These are phyloP conservation scores for Trichosporon sp. DNA, from an alignment of 1,284 basidiomycete genomes.

Conservation along the genomic window DNA sequence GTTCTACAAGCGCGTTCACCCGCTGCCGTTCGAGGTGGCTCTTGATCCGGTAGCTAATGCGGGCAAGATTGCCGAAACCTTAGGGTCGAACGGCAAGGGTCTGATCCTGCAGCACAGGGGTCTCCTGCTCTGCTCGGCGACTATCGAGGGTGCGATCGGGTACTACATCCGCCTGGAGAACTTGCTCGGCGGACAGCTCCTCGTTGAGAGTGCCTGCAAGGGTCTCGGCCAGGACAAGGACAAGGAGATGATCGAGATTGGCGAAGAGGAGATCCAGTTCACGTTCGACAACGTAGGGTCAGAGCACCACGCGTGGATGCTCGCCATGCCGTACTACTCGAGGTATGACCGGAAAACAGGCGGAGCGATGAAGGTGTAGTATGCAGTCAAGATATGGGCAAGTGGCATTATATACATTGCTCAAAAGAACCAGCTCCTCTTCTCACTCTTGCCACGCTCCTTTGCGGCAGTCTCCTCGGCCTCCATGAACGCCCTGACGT, in stretches of 20 bases:
- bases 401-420: background rate
- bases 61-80: conserved; percentile 20
- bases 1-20: conserved; percentile 32
- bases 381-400: background rate
- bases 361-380: conserved; percentile 20
- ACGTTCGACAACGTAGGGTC: conserved; percentile 38
- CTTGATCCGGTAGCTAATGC: background rate
- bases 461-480: background rate
- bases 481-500: background rate
- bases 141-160: conserved; percentile 38
- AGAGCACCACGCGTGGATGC: conserved; percentile 41
- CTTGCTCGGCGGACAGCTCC: conserved; percentile 36
- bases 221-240: conserved; percentile 29
- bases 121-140: conserved; percentile 34
- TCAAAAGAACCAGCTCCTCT: background rate
- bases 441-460: background rate
- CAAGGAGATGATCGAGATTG: conserved; percentile 34
- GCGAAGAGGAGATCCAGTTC: conserved; percentile 40
- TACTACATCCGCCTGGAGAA: conserved; percentile 39
- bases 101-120: conserved; percentile 38
- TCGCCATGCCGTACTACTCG: conserved; percentile 41
- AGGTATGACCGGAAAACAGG: conserved; percentile 24
- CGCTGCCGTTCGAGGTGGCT: conserved; percentile 29
- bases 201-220: conserved; percentile 36
- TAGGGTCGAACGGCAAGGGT: conserved; percentile 32